Evolutionary conservation across 495 filamentous ascomycete species (phyloP).

Genomic region (Cercophora scortea): DNA sequence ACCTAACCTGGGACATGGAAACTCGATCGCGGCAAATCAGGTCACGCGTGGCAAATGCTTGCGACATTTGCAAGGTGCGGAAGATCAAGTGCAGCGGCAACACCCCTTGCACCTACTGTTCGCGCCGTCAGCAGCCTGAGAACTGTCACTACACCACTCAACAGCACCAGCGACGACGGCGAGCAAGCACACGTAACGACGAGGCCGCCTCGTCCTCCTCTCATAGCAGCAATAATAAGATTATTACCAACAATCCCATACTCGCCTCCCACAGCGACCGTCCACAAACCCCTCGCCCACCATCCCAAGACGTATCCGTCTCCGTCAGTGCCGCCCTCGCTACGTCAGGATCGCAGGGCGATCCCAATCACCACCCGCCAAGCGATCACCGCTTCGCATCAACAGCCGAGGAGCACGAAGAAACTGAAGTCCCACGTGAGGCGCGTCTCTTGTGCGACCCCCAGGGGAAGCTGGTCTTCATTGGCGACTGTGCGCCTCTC

Average conservation of each 20-base stretch:
- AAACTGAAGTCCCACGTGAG: constrained; percentile 38
- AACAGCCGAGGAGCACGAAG: constrained; percentile 22
- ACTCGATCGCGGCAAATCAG: constrained; percentile 11
- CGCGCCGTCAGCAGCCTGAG: constrained; percentile 14
- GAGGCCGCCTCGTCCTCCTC: not conserved
- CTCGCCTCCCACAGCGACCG: too few relatives aligned
- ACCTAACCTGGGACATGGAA: constrained; percentile 16
- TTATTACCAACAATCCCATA: too few relatives aligned
- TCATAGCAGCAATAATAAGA: too few relatives aligned
- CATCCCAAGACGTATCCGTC: not conserved
- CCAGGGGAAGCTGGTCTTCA: constrained; percentile 54
- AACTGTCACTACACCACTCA: constrained; percentile 20
- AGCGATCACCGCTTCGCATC: not conserved
- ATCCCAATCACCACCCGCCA: not conserved
- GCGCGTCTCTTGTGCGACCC: constrained; percentile 50
- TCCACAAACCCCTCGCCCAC: too few relatives aligned
- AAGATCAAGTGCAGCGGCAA: constrained; percentile 35
- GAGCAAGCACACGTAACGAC: not conserved
- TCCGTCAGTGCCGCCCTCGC: not conserved
- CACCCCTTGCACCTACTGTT: constrained; percentile 29
- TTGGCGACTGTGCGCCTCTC: constrained; percentile 61
- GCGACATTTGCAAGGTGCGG: constrained; percentile 37
- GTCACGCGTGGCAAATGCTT: constrained; percentile 34
- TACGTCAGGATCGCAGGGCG: too few relatives aligned
- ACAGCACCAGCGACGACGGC: constrained; percentile 6